Conservation (phyloP, 306 rosid species). For the Echinosophora koreensis region DNA sequence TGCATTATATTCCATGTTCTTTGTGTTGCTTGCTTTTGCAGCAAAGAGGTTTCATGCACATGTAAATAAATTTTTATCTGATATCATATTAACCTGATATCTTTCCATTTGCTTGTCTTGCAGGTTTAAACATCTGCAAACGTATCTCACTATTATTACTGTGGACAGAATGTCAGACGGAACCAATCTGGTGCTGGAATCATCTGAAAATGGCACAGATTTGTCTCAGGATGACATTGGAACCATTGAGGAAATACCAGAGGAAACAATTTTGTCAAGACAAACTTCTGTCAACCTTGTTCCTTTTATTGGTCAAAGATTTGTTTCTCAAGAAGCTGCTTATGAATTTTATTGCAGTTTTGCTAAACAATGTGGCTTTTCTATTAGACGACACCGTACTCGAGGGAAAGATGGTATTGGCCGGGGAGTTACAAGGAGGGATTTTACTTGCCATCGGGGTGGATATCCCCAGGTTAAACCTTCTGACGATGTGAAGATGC, state of each 20-base stretch:
- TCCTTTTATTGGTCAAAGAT: slow-evolving; percentile 85
- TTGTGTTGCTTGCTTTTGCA: slow-evolving; percentile 12
- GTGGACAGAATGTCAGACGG: slow-evolving; percentile 67
- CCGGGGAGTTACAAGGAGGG: slow-evolving; percentile 87
- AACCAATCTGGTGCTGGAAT: slow-evolving; percentile 67
- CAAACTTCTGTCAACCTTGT: slow-evolving; percentile 85
- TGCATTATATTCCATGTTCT: background rate
- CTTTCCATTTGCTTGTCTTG: slow-evolving; percentile 14
- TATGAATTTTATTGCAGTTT: slow-evolving; percentile 89
- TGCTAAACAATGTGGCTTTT: slow-evolving; percentile 87
- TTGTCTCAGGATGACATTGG: slow-evolving; percentile 81
- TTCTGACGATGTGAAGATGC: slow-evolving; percentile 80
- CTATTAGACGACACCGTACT: slow-evolving; percentile 85
- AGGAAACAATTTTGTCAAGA: slow-evolving; percentile 76
- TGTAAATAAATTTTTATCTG: slow-evolving; percentile 12
- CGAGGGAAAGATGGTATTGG: slow-evolving; percentile 96
- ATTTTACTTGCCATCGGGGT: slow-evolving; percentile 90
- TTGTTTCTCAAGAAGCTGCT: slow-evolving; percentile 88
- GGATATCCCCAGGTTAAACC: slow-evolving; percentile 88
- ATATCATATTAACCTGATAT: slow-evolving; percentile 23
- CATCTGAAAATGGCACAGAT: slow-evolving; percentile 82
- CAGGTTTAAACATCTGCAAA: slow-evolving; percentile 48
- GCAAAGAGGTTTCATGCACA: background rate
- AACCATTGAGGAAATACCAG: slow-evolving; percentile 67
- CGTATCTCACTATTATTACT: slow-evolving; percentile 8